phyloP scores from a whole-genome alignment of 169 alveolate genomes.

The Plasmodium vivax region DNA sequence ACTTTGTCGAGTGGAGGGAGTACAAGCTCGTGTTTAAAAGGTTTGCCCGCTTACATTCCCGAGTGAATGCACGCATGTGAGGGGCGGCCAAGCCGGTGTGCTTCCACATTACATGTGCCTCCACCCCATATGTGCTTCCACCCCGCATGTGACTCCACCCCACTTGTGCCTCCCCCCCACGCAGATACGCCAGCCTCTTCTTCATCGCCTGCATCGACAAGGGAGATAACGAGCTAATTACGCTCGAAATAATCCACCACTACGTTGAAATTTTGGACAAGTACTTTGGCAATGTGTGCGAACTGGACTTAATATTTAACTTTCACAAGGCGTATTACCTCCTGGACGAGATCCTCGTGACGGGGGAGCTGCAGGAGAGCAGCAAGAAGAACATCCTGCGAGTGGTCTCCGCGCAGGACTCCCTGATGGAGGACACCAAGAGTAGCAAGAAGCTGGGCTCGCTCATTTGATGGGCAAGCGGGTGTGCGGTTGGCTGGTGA shows the following conservation, averaged over 20 bases:
- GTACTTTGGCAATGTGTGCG: conserved; percentile 99
- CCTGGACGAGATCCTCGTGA: conserved; percentile 92
- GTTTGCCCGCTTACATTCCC: conserved; percentile 45
- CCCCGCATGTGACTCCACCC: not conserved
- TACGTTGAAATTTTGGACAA: conserved; percentile 98
- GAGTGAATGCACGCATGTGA: not conserved
- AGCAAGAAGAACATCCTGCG: conserved; percentile 95
- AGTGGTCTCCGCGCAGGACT: conserved; percentile 94
- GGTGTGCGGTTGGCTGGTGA: too few relatives aligned
- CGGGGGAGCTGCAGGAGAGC: conserved; percentile 94
- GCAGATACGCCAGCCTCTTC: conserved; percentile 97
- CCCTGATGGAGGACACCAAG: conserved; percentile 92
- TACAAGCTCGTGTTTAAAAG: conserved; percentile 96
- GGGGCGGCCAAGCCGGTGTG: not conserved
- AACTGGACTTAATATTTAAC: conserved; percentile 98
- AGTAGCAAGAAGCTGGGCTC: conserved; percentile 74
- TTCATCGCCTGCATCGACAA: conserved; percentile 97
- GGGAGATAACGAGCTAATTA: conserved; percentile 96
- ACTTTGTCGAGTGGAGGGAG: conserved; percentile 97
- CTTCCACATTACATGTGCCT: not conserved
- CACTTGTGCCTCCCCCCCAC: not conserved
- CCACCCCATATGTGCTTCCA: not conserved
- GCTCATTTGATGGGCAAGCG: not conserved
- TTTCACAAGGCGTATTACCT: conserved; percentile 95
- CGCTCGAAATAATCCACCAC: conserved; percentile 97